Percentiles rank a stretch among this genome's conserved stretches.
Conservation (phyloP, 768 basidiomycete genomes). For the Postia placenta region DNA sequence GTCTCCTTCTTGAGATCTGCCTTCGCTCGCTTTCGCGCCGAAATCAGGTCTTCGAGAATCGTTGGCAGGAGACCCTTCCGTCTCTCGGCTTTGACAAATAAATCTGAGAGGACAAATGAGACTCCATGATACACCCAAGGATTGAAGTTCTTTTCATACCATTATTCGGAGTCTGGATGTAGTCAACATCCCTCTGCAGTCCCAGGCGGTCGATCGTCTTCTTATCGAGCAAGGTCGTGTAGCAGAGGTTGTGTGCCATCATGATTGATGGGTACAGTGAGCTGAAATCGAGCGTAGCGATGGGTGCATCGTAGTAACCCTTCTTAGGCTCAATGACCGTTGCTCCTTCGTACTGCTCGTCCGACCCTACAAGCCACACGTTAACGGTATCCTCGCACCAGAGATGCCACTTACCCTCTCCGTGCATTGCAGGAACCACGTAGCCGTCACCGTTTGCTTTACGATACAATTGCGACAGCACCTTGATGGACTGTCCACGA, state of each 20-base stretch:
- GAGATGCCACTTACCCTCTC: constrained; percentile 54
- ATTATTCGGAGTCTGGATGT: constrained; percentile 92
- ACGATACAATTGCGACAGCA: constrained; percentile 91
- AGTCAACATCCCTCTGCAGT: constrained; percentile 82
- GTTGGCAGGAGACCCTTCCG: constrained; percentile 90
- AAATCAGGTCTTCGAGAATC: constrained; percentile 88
- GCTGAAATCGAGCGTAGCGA: constrained; percentile 97
- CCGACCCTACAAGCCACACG: constrained; percentile 48
- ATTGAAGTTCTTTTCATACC: constrained; percentile 44
- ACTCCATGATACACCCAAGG: background rate
- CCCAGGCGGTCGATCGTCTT: constrained; percentile 67
- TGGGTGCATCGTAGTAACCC: constrained; percentile 94
- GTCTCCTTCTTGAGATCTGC: constrained; percentile 94
- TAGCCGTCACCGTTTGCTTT: constrained; percentile 91
- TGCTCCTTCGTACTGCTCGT: constrained; percentile 98
- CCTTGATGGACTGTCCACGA: constrained; percentile 97
- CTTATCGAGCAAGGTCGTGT: constrained; percentile 91
- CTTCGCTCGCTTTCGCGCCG: constrained; percentile 91
- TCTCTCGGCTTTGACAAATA: constrained; percentile 66
- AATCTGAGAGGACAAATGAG: constrained; percentile 44
- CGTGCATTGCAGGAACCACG: constrained; percentile 77
- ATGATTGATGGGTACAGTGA: constrained; percentile 99
- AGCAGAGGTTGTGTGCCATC: constrained; percentile 99
- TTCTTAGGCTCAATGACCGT: constrained; percentile 97
- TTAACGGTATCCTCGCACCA: background rate